phyloP scores from a whole-genome alignment of 345 rosid species.

The Excoecaria cochinchinensis region DNA sequence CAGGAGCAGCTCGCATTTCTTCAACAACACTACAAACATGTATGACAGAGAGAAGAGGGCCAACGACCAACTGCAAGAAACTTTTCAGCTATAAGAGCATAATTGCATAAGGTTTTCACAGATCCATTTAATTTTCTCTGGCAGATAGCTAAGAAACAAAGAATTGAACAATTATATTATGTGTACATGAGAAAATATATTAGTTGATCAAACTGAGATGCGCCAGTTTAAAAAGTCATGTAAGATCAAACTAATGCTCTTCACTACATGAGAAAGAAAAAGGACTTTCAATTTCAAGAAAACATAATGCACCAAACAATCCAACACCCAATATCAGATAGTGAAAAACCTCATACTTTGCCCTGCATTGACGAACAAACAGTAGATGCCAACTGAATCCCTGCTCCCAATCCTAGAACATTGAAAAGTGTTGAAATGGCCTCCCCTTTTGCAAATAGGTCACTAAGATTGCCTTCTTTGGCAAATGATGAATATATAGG shows the following conservation, averaged over 20 bases:
- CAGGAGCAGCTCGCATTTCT: constrained; percentile 84
- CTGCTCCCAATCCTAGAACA: constrained; percentile 69
- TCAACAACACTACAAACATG: constrained; percentile 69
- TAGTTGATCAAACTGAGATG: not conserved
- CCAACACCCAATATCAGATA: constrained; percentile 1
- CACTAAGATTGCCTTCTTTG: constrained; percentile 98
- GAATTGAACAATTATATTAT: not conserved
- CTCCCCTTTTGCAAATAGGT: constrained; percentile 94
- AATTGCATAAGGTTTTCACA: not conserved
- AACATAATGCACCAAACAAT: not conserved
- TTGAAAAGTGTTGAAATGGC: constrained; percentile 96
- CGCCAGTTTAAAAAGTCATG: not conserved
- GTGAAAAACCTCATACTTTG: constrained; percentile 45
- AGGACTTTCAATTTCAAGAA: not conserved
- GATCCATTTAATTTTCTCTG: not conserved
- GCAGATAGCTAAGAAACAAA: constrained; percentile 6
- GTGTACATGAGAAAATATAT: not conserved
- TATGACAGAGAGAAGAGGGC: constrained; percentile 66
- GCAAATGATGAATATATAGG: constrained; percentile 95
- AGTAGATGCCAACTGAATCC: constrained; percentile 91
- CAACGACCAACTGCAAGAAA: constrained; percentile 70
- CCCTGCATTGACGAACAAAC: constrained; percentile 88
- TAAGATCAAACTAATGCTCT: not conserved
- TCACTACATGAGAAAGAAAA: not conserved
- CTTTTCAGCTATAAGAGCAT: constrained; percentile 4